A percentile compares a stretch with the other conserved stretches of the same genome.
Evolutionary conservation across 23 red algal species (phyloP).

Genomic region (Pyropia haitanensis): DNA sequence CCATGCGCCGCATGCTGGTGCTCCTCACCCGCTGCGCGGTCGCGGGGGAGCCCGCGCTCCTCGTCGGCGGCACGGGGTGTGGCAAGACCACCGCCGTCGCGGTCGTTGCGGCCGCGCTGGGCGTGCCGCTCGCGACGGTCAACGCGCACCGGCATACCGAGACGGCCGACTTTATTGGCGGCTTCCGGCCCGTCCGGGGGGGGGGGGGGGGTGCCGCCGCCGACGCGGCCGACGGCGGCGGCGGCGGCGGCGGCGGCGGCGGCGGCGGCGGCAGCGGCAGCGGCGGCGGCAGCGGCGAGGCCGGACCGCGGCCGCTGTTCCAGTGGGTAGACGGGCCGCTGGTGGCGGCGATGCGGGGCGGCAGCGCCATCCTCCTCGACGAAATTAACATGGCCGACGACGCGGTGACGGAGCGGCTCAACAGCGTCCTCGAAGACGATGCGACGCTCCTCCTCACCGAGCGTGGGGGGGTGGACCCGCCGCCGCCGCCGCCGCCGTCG

Average conservation of each 20-base stretch:
- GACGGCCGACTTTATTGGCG: conserved; percentile 78
- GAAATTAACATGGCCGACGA: conserved; percentile 98
- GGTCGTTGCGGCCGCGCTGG: conserved; percentile 29
- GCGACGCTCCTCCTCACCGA: conserved; percentile 72
- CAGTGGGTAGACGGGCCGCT: conserved; percentile 84
- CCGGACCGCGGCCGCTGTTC: conserved; percentile 13
- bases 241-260: not conserved
- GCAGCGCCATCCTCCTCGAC: conserved; percentile 68
- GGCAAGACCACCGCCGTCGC: conserved; percentile 78
- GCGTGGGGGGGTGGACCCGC: conserved; percentile 17
- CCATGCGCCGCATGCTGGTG: conserved; percentile 49
- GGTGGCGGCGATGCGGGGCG: conserved; percentile 68
- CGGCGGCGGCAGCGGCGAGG: not conserved
- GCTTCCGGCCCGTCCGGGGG: conserved; percentile 48
- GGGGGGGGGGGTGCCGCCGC: not conserved
- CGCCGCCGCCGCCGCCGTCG: not conserved
- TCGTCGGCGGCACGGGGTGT: conserved; percentile 84
- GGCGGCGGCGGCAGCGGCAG: not conserved
- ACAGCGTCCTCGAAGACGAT: conserved; percentile 73
- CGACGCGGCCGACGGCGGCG: not conserved
- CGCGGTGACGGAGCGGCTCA: conserved; percentile 88
- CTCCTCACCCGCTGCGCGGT: conserved; percentile 33
- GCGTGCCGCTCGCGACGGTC: conserved; percentile 25
- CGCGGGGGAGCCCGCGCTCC: conserved; percentile 59
- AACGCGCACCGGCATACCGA: conserved; percentile 90